Percentiles rank a stretch among this genome's conserved stretches.
Conservation (phyloP, 2,329 filamentous ascomycete genomes). For the Fusarium humuli region DNA sequence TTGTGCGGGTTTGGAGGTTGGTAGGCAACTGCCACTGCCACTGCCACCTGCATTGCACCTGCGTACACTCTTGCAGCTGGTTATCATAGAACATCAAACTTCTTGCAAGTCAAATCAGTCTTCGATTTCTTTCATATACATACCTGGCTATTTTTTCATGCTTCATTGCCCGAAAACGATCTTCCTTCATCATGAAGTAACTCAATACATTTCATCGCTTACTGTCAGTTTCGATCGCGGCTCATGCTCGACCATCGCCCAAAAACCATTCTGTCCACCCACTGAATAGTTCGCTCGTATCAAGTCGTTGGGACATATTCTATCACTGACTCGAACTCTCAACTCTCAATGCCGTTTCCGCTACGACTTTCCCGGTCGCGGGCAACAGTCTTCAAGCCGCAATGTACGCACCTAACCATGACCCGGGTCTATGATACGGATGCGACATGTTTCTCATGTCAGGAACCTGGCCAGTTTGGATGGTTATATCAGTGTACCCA, state of each 20-base stretch:
- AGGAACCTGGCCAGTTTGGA: conserved; percentile 66
- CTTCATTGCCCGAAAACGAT: background rate
- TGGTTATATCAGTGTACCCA: conserved; percentile 81
- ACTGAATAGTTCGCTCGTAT: background rate
- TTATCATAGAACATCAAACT: background rate
- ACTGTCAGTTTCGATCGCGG: conserved; percentile 1
- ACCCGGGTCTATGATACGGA: conserved; percentile 69
- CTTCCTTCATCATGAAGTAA: conserved; percentile 15
- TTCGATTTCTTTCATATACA: background rate
- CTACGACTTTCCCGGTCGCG: conserved; percentile 17
- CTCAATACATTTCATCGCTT: conserved; percentile 22
- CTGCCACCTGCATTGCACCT: conserved; percentile 41
- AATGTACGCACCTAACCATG: conserved; percentile 77
- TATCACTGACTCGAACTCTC: background rate
- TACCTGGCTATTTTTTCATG: background rate
- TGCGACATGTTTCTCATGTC: conserved; percentile 69
- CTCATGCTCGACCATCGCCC: background rate
- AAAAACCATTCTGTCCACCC: background rate
- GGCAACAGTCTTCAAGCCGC: conserved; percentile 44
- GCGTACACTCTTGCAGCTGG: conserved; percentile 21
- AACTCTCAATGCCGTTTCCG: conserved; percentile 29
- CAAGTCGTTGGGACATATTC: background rate
- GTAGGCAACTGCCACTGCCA: conserved; percentile 22
- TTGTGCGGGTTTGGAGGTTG: background rate
- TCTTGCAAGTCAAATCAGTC: background rate